Percentiles rank a stretch among this genome's conserved stretches.
Conservation (phyloP, 225 moss, liverwort and hornwort species). For the Polytrichum formosum region DNA sequence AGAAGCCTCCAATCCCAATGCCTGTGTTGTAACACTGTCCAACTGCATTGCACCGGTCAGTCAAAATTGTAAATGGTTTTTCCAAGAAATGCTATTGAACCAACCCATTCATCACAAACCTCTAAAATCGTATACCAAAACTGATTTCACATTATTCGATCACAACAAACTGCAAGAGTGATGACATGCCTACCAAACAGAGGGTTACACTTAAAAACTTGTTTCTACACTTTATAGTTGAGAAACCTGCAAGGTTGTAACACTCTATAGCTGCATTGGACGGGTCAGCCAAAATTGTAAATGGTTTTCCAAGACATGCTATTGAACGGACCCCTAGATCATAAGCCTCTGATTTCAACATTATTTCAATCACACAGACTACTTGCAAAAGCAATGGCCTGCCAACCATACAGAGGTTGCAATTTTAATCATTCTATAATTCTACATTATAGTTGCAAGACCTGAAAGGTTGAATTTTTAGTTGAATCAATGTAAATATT, state of each 20-base stretch:
- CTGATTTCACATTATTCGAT: not conserved
- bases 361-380: too few species aligned
- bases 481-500: too few species aligned
- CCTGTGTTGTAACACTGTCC: conserved; percentile 15
- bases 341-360: too few species aligned
- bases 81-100: conserved; percentile 3
- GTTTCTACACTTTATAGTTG: not conserved
- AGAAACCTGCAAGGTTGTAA: not conserved
- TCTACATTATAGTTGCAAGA: too few species aligned
- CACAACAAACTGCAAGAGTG: not conserved
- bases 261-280: not conserved
- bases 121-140: not conserved
- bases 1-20: not conserved
- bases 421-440: too few species aligned
- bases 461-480: too few species aligned
- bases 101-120: not conserved
- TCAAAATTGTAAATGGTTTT: conserved; percentile 12
- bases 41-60: conserved; percentile 23
- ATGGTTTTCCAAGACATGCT: not conserved
- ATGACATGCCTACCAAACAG: not conserved
- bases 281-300: not conserved
- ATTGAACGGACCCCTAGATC: not conserved
- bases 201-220: too few species aligned
- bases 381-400: too few species aligned
- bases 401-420: too few species aligned